Evolutionary conservation across 345 rosid species (phyloP), one percentile per base, ranked within the genome.

Genomic region (Boechera stricta): DNA sequence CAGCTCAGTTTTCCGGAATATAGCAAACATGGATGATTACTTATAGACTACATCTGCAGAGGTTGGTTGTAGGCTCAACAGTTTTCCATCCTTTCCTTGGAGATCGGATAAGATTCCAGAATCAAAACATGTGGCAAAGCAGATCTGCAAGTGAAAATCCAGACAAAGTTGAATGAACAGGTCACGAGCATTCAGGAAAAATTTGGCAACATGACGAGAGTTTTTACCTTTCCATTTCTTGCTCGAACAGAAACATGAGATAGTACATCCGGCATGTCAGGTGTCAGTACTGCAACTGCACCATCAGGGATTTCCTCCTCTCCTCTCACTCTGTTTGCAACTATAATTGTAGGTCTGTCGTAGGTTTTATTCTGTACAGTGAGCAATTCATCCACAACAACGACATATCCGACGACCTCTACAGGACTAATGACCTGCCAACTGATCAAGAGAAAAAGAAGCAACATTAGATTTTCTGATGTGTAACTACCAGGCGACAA

Each of bases 161-260:
- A 48, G 42, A 41, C 42, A 63, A 81, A 13, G 77, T 26, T 48
- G 51, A 75, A 71, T n/a, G 51, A 59, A 71, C 67, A 73, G 35
- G 33, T 73, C 44, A 60, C 54, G 32, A 64, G 69, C 53, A 55
- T 55, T 56, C 67, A 71, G 10, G 51, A 45, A 64, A 29, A 9
- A 62, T 64, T 76, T 70, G 31, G 29, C 44, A 70, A 66, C 55
- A 68, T 9, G 44, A 31, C 55, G 65, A 58, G 72, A 55, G 28
- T 54, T 55, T 80, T 78, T 77, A 91, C 99, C 90, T 92, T 95
- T 91, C 98, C 68, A 83, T 91, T 95, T 85, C 98, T 92, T 79
- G 99, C 99, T 71, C 99, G 89, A 67, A 95, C 99, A 73, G 99
- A 95, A 77, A 95, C 99, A 87, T 92, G 99, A 52, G 99, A 95